Evolutionary conservation across 108 stramenopile genomes (phyloP), one percentile per base, ranked within the genome.

Genomic region (Schizochytrium sp.): DNA sequence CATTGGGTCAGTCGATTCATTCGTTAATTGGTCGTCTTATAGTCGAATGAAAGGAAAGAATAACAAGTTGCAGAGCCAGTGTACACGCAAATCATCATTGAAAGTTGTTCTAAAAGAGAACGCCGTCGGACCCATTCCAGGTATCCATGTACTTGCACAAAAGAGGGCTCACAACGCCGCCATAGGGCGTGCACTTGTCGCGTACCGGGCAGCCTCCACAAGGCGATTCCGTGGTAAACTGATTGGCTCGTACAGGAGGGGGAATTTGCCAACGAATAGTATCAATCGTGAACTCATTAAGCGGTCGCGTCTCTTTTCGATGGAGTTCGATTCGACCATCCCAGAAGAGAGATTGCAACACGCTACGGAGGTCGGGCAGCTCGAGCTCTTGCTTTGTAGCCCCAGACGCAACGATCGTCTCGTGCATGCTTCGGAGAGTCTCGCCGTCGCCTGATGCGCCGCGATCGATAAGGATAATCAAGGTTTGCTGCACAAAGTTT

Each of bases 401-500:
- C 76, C 28, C 25, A 6, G 51, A 23, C 43, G 19, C 51, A 3
- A 53, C 4, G 51, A 83, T 21, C 23, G 76, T 53, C 76, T 83
- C 48, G 19, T 47, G 48, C 12, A 83, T 10, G 48, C 48, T 16
- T 12, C 45, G 12, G 23, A 83, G 51, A 23, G 6, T 53, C 0
- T 43, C 51, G n/a, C 51, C 51, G 19, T 53, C 76, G 25, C 25
- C 48, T 8, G 44, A 45, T 53, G 44, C 19, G 14, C 28, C 48
- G n/a, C 48, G 45, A 0, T 83, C 12, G 2, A 83, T 83, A 18
- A 96, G 83, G 92, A 57, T 88, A 34, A 28, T 88, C 88, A 96
- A 91, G 58, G 97, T 91, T 87, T 93, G 93, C 4, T 96, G 91
- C n/a, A 99, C 90, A 44, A 97, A 96, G 10, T 95, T 91, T 72